phyloP scores from a whole-genome alignment of 768 basidiomycete genomes.

The Pisolithus tinctorius region DNA sequence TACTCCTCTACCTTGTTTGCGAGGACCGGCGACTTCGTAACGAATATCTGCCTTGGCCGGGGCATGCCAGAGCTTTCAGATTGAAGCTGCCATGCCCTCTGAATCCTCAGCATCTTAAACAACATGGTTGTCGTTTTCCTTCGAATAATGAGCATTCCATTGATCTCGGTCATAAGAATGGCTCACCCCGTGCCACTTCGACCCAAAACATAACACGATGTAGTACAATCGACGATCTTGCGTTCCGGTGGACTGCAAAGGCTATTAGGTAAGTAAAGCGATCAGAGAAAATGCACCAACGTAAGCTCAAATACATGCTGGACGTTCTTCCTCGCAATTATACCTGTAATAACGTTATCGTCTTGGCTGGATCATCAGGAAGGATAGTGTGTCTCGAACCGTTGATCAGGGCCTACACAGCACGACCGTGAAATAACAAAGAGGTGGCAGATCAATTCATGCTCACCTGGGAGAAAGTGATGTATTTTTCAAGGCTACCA shows the following conservation, averaged over 20 bases:
- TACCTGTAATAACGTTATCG: slow-evolving; percentile 8
- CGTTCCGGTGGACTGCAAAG: slow-evolving; percentile 37
- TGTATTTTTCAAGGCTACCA: slow-evolving; percentile 29
- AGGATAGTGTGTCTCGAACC: slow-evolving; percentile 6
- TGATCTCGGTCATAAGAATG: too few relatives aligned
- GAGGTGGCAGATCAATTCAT: slow-evolving; percentile 29
- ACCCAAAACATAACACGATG: slow-evolving; percentile 62
- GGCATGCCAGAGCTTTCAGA: slow-evolving; percentile 18
- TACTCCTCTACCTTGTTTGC: slow-evolving; percentile 63
- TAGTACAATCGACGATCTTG: slow-evolving; percentile 49
- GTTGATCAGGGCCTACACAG: slow-evolving; percentile 15
- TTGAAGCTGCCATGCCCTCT: slow-evolving; percentile 43
- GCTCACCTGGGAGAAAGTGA: slow-evolving; percentile 23
- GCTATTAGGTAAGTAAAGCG: slow-evolving; percentile 9
- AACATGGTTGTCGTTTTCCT: slow-evolving; percentile 76
- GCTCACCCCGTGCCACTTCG: slow-evolving; percentile 67
- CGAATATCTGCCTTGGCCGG: slow-evolving; percentile 62
- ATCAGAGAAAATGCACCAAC: slow-evolving; percentile 5
- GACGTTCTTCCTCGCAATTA: slow-evolving; percentile 18
- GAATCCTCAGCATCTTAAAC: slow-evolving; percentile 67
- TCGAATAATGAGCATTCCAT: not conserved
- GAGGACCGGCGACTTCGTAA: slow-evolving; percentile 62
- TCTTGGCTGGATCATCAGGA: not conserved
- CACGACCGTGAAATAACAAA: slow-evolving; percentile 12
- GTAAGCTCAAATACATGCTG: slow-evolving; percentile 23